phyloP scores from a whole-genome alignment of 805 yeast genomes.

The Yamadazyma scolyti region DNA sequence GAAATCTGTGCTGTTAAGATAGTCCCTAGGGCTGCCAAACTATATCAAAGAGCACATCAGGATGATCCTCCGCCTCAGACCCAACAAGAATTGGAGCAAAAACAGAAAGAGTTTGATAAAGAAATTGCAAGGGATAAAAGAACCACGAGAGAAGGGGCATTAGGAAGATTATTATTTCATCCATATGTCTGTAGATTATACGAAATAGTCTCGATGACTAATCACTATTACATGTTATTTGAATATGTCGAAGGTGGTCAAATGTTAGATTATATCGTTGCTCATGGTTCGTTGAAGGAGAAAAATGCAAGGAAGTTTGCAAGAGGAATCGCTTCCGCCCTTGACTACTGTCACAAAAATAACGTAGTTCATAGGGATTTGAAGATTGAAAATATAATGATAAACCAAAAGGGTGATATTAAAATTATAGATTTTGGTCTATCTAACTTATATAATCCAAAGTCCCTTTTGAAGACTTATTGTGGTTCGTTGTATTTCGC shows the following conservation, averaged over 20 bases:
- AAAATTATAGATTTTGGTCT: constrained; percentile 96
- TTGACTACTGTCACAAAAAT: constrained; percentile 90
- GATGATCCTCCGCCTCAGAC: constrained; percentile 64
- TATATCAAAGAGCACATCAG: constrained; percentile 68
- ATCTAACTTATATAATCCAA: constrained; percentile 76
- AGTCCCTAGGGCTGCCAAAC: constrained; percentile 82
- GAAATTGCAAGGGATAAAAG: constrained; percentile 89
- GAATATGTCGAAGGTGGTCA: constrained; percentile 98
- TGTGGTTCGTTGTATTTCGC: constrained; percentile 98
- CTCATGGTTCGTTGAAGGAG: constrained; percentile 93
- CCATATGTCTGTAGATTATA: constrained; percentile 88
- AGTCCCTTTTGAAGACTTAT: constrained; percentile 77
- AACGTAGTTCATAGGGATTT: constrained; percentile 96
- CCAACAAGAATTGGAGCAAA: constrained; percentile 53
- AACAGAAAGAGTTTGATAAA: constrained; percentile 69
- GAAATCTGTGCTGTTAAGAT: constrained; percentile 91
- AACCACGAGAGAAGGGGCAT: constrained; percentile 91
- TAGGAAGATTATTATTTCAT: constrained; percentile 85
- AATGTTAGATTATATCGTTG: constrained; percentile 92
- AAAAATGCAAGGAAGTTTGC: constrained; percentile 93
- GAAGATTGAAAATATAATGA: constrained; percentile 94
- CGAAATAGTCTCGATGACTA: constrained; percentile 95
- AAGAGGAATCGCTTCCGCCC: constrained; percentile 88
- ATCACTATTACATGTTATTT: constrained; percentile 93
- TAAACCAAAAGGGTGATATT: constrained; percentile 88